Conservation (phyloP, 2,329 filamentous ascomycete species). For the Pseudogymnoascus sp. region DNA sequence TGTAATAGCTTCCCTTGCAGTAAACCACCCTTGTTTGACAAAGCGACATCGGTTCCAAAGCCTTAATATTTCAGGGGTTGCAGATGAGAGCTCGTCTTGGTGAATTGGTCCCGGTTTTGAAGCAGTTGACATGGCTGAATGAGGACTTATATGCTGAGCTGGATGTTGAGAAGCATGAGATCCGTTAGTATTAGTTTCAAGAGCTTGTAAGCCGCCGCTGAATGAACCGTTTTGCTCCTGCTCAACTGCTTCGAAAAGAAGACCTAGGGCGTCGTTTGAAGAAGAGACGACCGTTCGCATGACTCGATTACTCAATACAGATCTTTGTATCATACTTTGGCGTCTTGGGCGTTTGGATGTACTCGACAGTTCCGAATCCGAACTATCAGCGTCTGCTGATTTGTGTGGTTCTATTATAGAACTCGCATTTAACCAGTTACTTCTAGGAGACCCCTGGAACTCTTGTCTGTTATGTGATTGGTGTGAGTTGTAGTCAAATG, state of each 20-base stretch:
- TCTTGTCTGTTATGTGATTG: not conserved
- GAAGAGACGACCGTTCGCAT: conserved; percentile 45
- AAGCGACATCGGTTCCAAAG: conserved; percentile 45
- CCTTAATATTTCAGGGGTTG: conserved; percentile 30
- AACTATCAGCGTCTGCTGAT: not conserved
- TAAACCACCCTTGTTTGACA: conserved; percentile 49
- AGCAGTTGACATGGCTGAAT: conserved; percentile 13
- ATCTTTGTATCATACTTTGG: conserved; percentile 4
- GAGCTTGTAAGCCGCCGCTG: conserved; percentile 30
- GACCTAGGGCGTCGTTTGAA: conserved; percentile 45
- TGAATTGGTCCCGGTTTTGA: not conserved
- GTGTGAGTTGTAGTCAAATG: not conserved
- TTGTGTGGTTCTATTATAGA: not conserved
- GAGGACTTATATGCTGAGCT: conserved; percentile 31
- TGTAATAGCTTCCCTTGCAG: conserved; percentile 45
- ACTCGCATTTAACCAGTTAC: not conserved
- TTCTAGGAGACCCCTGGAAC: not conserved
- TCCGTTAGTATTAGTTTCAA: conserved; percentile 27
- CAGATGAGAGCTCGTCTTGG: not conserved
- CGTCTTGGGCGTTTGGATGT: not conserved
- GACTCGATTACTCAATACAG: conserved; percentile 19
- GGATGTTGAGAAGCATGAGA: conserved; percentile 30
- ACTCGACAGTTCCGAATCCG: not conserved
- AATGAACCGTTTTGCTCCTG: conserved; percentile 24
- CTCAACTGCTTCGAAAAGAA: conserved; percentile 44